phyloP scores from a whole-genome alignment of 257 asterid species.

The Solanum corneliomulleri region DNA sequence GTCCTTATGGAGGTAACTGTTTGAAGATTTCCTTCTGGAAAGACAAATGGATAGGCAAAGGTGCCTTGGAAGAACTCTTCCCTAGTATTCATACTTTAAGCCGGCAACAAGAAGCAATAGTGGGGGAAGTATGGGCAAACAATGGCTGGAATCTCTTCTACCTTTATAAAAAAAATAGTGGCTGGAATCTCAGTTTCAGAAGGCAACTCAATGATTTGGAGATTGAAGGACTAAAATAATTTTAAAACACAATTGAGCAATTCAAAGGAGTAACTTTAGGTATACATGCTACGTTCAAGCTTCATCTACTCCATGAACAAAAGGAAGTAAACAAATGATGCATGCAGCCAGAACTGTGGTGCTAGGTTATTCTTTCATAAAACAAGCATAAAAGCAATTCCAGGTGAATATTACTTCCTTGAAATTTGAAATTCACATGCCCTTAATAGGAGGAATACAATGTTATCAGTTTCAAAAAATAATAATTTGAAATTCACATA shows the following conservation, averaged over 20 bases:
- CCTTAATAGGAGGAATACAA: too few species aligned
- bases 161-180: background rate
- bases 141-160: background rate
- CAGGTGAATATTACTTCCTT: background rate
- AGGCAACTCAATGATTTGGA: background rate
- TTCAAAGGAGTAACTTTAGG: background rate
- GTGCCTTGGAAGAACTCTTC: background rate
- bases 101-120: background rate
- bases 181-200: background rate
- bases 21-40: background rate
- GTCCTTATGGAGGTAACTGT: background rate
- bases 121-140: background rate
- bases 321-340: background rate
- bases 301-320: background rate
- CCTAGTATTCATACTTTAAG: background rate
- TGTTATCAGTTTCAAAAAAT: too few species aligned
- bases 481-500: background rate
- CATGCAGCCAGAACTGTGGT: background rate
- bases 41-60: background rate
- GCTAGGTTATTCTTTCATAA: background rate
- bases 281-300: background rate
- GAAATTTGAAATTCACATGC: background rate
- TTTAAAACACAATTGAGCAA: background rate
- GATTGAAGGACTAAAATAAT: background rate
- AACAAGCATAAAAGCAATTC: background rate